These are phyloP conservation scores for Oemleria cerasiformis DNA, from an alignment of 306 rosid species.

Conservation along the genomic window DNA sequence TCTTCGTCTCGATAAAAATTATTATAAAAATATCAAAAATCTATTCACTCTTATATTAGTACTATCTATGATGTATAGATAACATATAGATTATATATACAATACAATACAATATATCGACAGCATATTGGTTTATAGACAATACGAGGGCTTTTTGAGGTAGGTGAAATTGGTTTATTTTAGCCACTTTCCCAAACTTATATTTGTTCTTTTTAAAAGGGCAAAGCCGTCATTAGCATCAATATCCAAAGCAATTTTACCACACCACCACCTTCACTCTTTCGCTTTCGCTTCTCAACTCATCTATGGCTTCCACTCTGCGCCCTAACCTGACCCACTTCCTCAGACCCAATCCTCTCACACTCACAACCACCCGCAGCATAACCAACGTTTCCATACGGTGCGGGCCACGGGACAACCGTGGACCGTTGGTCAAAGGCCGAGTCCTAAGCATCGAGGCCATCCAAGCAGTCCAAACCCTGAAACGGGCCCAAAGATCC, in stretches of 20 bases:
- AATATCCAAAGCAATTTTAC: not conserved
- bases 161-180: not conserved
- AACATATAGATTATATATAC: too few relatives aligned
- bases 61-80: too few relatives aligned
- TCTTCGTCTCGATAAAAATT: too few relatives aligned
- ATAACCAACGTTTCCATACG: conserved; percentile 34
- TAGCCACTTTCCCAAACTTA: not conserved
- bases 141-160: too few relatives aligned
- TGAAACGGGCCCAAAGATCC: conserved; percentile 66
- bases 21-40: too few relatives aligned
- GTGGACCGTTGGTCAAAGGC: conserved; percentile 77
- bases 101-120: too few relatives aligned
- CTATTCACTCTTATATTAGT: too few relatives aligned
- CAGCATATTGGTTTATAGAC: too few relatives aligned
- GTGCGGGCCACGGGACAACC: conserved; percentile 86
- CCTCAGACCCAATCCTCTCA: conserved; percentile 33
- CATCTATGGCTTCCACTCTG: conserved; percentile 58
- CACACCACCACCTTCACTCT: not conserved
- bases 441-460: conserved; percentile 90
- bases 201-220: not conserved
- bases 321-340: conserved; percentile 35
- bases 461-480: conserved; percentile 86
- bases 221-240: conserved; percentile 10
- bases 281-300: not conserved
- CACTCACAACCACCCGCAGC: conserved; percentile 3